Conservation (phyloP, 169 alveolate genomes). For the Plasmodium gonderi region DNA sequence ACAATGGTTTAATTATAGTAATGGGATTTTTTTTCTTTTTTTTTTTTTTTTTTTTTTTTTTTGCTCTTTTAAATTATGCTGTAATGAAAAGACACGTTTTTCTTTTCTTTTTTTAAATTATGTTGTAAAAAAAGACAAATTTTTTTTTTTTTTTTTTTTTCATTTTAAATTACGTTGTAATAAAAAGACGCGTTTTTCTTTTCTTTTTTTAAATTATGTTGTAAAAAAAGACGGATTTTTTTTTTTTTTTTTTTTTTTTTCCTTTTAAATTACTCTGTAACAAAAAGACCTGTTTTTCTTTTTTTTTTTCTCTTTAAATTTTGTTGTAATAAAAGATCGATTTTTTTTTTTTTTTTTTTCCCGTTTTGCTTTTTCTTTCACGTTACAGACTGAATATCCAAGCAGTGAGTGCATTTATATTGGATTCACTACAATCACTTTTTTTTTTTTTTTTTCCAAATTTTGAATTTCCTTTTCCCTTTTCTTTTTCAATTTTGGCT, state of each 20-base stretch:
- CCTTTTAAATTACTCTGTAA: neutral
- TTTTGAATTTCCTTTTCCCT: neutral
- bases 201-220: neutral
- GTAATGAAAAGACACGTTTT: neutral
- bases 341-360: neutral
- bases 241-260: neutral
- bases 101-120: neutral
- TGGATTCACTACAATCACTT: too few relatives aligned
- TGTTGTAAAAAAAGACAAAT: neutral
- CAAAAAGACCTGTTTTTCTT: neutral
- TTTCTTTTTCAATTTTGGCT: neutral
- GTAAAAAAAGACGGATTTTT: neutral
- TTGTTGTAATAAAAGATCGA: neutral
- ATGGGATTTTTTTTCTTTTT: neutral
- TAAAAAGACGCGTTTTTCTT: neutral
- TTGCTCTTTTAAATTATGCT: neutral
- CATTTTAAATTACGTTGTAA: neutral
- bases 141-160: neutral
- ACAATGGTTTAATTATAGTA: neutral
- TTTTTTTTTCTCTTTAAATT: neutral
- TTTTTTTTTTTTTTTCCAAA: neutral
- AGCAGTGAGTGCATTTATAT: neutral
- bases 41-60: neutral
- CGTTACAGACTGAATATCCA: neutral
- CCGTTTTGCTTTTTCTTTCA: neutral